Evolutionary conservation across 768 basidiomycete genomes (phyloP).

Genomic region (Amanita molliuscula): DNA sequence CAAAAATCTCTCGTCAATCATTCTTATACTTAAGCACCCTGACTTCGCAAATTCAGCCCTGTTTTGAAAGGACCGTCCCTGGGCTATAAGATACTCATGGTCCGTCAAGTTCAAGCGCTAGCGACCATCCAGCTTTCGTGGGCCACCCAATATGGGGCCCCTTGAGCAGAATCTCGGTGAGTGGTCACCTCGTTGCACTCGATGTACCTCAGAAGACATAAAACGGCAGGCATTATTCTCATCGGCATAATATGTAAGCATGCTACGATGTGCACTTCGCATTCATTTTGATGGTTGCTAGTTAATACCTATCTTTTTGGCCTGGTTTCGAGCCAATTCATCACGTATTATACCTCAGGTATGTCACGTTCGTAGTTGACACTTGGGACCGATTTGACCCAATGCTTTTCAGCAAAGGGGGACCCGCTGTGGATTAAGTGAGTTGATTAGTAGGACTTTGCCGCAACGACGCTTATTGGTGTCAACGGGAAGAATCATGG

Average conservation of each 20-base stretch:
- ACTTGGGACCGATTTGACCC: background rate
- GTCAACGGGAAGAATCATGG: constrained; percentile 2
- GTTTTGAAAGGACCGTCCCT: too few relatives aligned
- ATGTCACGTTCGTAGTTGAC: constrained; percentile 1
- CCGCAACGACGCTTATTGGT: background rate
- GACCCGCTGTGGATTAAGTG: constrained; percentile 13
- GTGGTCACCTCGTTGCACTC: too few relatives aligned
- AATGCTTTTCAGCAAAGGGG: constrained; percentile 8
- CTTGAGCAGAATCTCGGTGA: too few relatives aligned
- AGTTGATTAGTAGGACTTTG: background rate
- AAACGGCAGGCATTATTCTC: background rate
- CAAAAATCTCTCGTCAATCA: too few relatives aligned
- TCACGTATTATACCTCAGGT: constrained; percentile 11
- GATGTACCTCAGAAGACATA: too few relatives aligned
- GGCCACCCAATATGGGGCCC: too few relatives aligned
- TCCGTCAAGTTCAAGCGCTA: too few relatives aligned
- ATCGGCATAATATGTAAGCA: background rate
- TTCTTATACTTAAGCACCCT: too few relatives aligned
- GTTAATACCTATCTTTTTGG: constrained; percentile 18
- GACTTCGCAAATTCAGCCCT: too few relatives aligned
- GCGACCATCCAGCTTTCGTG: too few relatives aligned
- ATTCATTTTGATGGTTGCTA: background rate
- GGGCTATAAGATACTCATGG: too few relatives aligned
- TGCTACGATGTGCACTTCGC: background rate
- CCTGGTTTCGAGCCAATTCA: constrained; percentile 13